Percentiles rank a stretch among this genome's conserved stretches.
Conservation (phyloP, 1,284 basidiomycete genomes). For the Trichosporon faecale region DNA sequence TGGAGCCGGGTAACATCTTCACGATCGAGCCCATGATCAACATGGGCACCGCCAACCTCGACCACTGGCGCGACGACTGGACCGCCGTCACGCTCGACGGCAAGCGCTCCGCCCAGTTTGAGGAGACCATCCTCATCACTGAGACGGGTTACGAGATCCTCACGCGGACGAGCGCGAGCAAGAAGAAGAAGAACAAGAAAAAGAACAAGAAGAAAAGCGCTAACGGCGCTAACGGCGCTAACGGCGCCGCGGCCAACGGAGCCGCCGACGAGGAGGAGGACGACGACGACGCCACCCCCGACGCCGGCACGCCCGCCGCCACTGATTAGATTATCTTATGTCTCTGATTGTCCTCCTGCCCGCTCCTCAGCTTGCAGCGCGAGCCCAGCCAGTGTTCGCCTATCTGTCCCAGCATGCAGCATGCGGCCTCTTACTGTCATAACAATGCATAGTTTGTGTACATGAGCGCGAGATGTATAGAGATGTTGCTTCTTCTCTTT, state of each 20-base stretch:
- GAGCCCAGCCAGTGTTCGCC: neutral
- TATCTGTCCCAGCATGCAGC: neutral
- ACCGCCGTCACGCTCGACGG: constrained; percentile 88
- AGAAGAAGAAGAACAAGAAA: constrained; percentile 46
- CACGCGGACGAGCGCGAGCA: constrained; percentile 57
- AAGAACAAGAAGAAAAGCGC: constrained; percentile 31
- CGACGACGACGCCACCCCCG: constrained; percentile 21
- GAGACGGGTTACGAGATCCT: constrained; percentile 86
- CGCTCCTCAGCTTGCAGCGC: neutral
- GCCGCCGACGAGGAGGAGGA: constrained; percentile 13
- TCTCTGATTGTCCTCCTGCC: neutral
- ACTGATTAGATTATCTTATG: constrained; percentile 16
- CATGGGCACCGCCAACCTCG: constrained; percentile 59
- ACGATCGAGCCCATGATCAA: constrained; percentile 77
- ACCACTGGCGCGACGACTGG: constrained; percentile 64
- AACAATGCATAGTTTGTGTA: constrained; percentile 6
- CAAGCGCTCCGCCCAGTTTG: constrained; percentile 86
- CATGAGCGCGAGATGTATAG: constrained; percentile 13
- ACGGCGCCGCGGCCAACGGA: no score
- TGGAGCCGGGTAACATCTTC: constrained; percentile 54
- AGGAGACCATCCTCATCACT: constrained; percentile 88
- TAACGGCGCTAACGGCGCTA: constrained; percentile 11
- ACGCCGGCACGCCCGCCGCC: constrained; percentile 24
- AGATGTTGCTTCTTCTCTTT: constrained; percentile 22
- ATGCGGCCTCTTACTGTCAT: neutral